Evolutionary conservation across 257 asterid species (phyloP).

Genomic region (Lycium barbarum): DNA sequence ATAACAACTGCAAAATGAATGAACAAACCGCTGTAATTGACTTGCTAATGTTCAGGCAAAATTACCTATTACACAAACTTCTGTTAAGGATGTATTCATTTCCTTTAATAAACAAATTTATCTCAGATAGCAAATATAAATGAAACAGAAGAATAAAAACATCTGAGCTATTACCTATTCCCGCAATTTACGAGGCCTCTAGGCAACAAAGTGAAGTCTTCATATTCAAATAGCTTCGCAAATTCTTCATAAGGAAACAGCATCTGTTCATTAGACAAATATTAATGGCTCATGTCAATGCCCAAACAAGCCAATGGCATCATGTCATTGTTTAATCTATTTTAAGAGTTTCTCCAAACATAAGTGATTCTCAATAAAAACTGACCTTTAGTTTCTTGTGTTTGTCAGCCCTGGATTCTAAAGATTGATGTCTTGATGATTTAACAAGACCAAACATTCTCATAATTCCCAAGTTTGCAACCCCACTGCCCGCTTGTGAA

Average conservation of each 20-base stretch:
- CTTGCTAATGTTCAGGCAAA: constrained; percentile 18
- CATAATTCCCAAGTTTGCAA: constrained; percentile 51
- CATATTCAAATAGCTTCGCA: constrained; percentile 70
- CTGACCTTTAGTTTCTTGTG: constrained; percentile 71
- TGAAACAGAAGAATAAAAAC: constrained; percentile 27
- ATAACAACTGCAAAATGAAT: constrained; percentile 71
- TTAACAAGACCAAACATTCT: constrained; percentile 61
- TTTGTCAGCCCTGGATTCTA: constrained; percentile 44
- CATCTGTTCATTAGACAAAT: constrained; percentile 58
- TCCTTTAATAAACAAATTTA: background rate
- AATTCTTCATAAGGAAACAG: constrained; percentile 89
- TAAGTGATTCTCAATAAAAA: constrained; percentile 15
- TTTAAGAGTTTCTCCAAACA: constrained; percentile 21
- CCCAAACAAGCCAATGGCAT: constrained; percentile 23
- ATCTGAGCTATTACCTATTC: constrained; percentile 60
- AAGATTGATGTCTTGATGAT: constrained; percentile 51
- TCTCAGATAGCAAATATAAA: background rate
- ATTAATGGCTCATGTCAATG: constrained; percentile 22
- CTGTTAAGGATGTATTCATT: constrained; percentile 12
- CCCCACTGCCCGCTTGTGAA: constrained; percentile 53
- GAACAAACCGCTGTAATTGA: background rate
- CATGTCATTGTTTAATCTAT: background rate
- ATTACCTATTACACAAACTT: constrained; percentile 1
- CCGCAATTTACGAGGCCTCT: constrained; percentile 86
- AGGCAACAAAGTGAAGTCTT: constrained; percentile 59